Conservation (phyloP, 331 rosid species). For the Acacia concinna region DNA sequence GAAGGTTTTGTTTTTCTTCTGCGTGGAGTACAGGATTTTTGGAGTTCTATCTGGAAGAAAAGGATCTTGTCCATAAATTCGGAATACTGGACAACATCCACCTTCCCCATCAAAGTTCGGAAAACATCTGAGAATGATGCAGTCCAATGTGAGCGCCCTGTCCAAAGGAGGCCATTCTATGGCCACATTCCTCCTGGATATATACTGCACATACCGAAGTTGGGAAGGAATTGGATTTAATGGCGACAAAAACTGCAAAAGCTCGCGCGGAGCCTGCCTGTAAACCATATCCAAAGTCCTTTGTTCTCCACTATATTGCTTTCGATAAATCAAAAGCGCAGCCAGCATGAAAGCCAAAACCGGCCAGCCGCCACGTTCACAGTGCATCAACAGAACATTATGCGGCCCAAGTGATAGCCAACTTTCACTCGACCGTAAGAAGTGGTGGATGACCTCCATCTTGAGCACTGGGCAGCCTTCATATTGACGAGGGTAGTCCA, state of each 20-base stretch:
- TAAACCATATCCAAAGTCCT: slow-evolving; percentile 90
- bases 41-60: slow-evolving; percentile 59
- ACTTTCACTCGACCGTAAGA: slow-evolving; percentile 85
- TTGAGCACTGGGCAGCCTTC: slow-evolving; percentile 81
- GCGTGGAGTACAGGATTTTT: slow-evolving; percentile 64
- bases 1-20: slow-evolving; percentile 56
- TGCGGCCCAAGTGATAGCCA: slow-evolving; percentile 86
- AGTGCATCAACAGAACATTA: slow-evolving; percentile 84
- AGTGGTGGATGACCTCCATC: slow-evolving; percentile 88
- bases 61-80: slow-evolving; percentile 85
- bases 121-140: slow-evolving; percentile 75
- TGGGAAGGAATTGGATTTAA: slow-evolving; percentile 89
- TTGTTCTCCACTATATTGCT: slow-evolving; percentile 77
- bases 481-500: slow-evolving; percentile 91
- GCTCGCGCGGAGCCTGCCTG: slow-evolving; percentile 82
- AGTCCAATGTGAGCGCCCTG: slow-evolving; percentile 85
- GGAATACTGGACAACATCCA: slow-evolving; percentile 82
- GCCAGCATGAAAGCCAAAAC: slow-evolving; percentile 91
- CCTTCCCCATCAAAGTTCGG: slow-evolving; percentile 74
- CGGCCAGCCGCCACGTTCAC: slow-evolving; percentile 97
- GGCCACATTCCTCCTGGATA: slow-evolving; percentile 86
- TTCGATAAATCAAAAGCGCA: slow-evolving; percentile 75
- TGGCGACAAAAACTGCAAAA: slow-evolving; percentile 70
- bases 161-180: slow-evolving; percentile 93
- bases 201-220: slow-evolving; percentile 80